Percentiles rank a stretch among this genome's conserved stretches.
Conservation (phyloP, 345 rosid genomes). For the Eucalyptus erythrocorys region DNA sequence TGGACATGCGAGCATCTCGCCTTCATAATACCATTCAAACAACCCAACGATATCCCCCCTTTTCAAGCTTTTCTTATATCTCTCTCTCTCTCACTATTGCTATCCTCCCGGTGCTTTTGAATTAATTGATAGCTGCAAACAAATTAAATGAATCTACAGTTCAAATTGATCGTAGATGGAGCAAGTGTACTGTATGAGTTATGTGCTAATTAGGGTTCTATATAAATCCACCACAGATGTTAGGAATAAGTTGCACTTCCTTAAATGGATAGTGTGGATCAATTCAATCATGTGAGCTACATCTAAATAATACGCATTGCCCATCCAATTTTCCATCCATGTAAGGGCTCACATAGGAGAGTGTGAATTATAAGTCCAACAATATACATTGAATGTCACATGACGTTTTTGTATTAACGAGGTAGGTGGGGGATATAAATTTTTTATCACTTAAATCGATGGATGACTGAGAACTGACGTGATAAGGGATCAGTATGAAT, state of each 20-base stretch:
- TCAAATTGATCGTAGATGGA: background rate
- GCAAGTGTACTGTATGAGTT: background rate
- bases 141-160: background rate
- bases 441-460: background rate
- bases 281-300: background rate
- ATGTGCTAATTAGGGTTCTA: background rate
- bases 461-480: rapidly evolving
- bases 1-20: background rate
- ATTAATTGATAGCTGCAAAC: background rate
- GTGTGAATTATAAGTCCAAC: background rate
- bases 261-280: background rate
- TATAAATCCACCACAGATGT: background rate
- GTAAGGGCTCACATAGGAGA: background rate
- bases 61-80: background rate
- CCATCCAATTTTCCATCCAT: background rate
- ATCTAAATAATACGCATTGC: background rate
- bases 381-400: background rate
- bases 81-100: background rate
- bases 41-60: background rate
- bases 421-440: background rate
- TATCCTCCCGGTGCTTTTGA: background rate
- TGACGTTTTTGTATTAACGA: background rate
- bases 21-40: background rate
- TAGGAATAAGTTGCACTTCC: background rate
- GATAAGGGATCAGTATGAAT: too few relatives aligned